Evolutionary conservation across 2,329 filamentous ascomycete species (phyloP), one percentile per base, ranked within the genome.

Genomic region (Rasamsonia emersonii): DNA sequence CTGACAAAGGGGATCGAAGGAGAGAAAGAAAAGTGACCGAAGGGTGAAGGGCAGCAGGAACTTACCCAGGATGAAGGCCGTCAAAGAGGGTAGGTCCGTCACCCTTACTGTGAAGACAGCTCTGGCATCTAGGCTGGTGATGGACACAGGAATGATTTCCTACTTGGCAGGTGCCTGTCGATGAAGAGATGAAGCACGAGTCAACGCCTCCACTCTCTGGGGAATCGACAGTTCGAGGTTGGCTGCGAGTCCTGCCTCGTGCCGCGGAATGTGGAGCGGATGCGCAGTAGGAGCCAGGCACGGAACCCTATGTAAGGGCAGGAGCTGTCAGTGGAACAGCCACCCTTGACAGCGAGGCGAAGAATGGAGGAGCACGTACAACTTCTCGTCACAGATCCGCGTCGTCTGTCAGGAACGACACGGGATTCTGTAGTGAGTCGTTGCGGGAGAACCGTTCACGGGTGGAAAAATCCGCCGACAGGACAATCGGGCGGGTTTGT

Each of bases 181-280:
- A 45, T 51, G 43, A 36, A 52, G 44, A 54, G 51, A 52, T 54
- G 51, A 60, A 65, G 57, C 38, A 62, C 61, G 61, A 65, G 54
- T 57, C 44, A 65, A 65, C 61, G 61, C 57, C 59, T 65, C 61
- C 60, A 59, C 58, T 54, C 49, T 50, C 55, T n/a, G n/a, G 50
- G 46, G 50, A 51, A 48, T 45, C 30, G 38, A 40, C 49, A 50
- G 45, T 47, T 53, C 50, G 41, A 44, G 44, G 40, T 43, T 43
- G 41, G 32, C 32, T 23, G 28, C 39, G 40, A 41, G 39, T 36
- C n/a, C 44, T 50, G 49, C 49, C 51, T 55, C 37, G 47, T 46
- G 45, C 47, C 49, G 47, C 46, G 50, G 56, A 59, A 59, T 55
- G 54, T 57, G 52, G 52, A 49, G 44, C 42, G 17, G n/a, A 16